These are phyloP conservation scores for Xylariaceae sp. DNA, from an alignment of 2,329 filamentous ascomycete genomes.

Conservation along the genomic window DNA sequence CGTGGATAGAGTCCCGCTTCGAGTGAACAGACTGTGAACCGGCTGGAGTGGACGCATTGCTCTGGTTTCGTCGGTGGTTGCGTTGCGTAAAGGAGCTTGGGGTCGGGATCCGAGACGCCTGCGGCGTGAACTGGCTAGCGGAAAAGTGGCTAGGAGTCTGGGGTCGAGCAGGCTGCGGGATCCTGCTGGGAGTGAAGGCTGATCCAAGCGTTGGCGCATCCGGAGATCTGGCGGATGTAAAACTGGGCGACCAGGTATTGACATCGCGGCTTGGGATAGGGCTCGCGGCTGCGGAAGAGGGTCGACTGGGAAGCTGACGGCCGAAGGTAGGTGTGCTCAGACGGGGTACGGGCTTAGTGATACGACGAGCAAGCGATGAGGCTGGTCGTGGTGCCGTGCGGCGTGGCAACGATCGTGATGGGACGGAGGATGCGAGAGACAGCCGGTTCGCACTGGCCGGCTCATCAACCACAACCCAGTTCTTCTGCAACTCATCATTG, in stretches of 20 bases:
- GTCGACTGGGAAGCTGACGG: slow-evolving; percentile 37
- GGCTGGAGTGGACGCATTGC: slow-evolving; percentile 40
- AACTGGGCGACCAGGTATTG: slow-evolving; percentile 41
- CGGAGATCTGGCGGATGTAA: slow-evolving; percentile 44
- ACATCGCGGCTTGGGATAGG: slow-evolving; percentile 35
- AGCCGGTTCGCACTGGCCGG: slow-evolving; percentile 23
- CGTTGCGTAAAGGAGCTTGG: slow-evolving; percentile 25
- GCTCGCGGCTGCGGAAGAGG: slow-evolving; percentile 45
- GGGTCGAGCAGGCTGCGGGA: slow-evolving; percentile 36
- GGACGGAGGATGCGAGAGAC: slow-evolving; percentile 13
- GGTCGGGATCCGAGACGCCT: slow-evolving; percentile 28
- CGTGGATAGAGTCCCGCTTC: slow-evolving; percentile 22
- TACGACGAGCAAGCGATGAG: slow-evolving; percentile 38
- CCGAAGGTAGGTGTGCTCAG: slow-evolving; percentile 29
- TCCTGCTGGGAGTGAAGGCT: slow-evolving; percentile 36
- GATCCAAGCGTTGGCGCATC: slow-evolving; percentile 25
- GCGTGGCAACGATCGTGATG: slow-evolving; percentile 26
- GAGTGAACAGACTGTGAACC: slow-evolving; percentile 24
- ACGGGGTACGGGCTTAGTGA: slow-evolving; percentile 39
- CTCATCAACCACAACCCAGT: slow-evolving; percentile 65
- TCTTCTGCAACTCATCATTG: slow-evolving; percentile 54
- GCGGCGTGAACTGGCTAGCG: slow-evolving; percentile 20
- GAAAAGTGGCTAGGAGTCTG: slow-evolving; percentile 26
- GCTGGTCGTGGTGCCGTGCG: slow-evolving; percentile 32
- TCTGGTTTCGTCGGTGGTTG: slow-evolving; percentile 43